Evolutionary conservation across 129 eudicot genomes (phyloP).

Genomic region (Pittosporum tobira): DNA sequence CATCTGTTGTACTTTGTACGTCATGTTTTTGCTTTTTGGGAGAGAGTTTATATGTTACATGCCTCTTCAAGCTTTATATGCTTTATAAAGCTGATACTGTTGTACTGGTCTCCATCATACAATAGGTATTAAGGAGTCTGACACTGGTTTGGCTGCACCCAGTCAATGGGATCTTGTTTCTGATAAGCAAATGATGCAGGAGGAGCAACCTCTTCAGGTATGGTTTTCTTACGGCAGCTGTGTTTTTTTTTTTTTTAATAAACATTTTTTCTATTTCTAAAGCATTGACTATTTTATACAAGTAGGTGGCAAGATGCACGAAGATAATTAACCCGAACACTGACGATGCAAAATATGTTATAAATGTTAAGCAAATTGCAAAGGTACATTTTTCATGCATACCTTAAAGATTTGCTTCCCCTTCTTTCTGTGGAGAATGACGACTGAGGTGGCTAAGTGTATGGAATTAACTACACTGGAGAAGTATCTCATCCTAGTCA

Average conservation of each 20-base stretch:
- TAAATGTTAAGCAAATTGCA: constrained; percentile 95
- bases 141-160: constrained; percentile 98
- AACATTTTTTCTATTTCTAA: not conserved
- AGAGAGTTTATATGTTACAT: no score
- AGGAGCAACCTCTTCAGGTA: constrained; percentile 98
- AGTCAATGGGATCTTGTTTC: constrained; percentile 99
- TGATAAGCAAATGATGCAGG: constrained; percentile 99
- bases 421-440: no score
- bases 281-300: constrained; percentile 8
- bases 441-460: no score
- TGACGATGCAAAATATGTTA: constrained; percentile 92
- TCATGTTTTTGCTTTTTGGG: not conserved
- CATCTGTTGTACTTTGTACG: not conserved
- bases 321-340: constrained; percentile 92
- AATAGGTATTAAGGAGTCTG: constrained; percentile 92
- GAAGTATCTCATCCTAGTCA: no score
- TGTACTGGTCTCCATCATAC: constrained; percentile 4
- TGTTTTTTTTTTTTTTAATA: not conserved
- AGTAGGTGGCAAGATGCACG: constrained; percentile 93
- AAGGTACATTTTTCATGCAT: constrained; percentile 40
- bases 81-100: no score
- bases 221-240: not conserved
- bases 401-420: not conserved
- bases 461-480: no score
- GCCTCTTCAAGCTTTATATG: no score